Evolutionary conservation across 2,329 filamentous ascomycete genomes (phyloP).

Genomic region (Pseudopyrenochaeta lycopersici): DNA sequence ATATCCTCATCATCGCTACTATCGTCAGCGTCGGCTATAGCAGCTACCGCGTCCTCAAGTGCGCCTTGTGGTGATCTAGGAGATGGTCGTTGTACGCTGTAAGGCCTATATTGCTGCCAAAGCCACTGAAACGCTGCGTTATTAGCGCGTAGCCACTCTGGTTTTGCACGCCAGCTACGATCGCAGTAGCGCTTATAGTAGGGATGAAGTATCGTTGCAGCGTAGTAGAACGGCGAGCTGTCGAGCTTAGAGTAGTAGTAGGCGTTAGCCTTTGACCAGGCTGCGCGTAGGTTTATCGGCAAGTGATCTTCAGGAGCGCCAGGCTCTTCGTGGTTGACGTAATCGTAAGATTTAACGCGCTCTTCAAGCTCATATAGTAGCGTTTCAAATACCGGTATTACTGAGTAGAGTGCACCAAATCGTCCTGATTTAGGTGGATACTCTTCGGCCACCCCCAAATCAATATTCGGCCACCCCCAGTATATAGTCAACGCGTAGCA

Average conservation of each 20-base stretch:
- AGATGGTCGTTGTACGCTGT: neutral
- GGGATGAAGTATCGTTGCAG: no score
- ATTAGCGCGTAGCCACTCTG: neutral
- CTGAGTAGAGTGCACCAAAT: neutral
- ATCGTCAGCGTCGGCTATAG: slow-evolving; percentile 5
- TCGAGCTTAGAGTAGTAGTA: no score
- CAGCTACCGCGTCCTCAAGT: slow-evolving; percentile 1
- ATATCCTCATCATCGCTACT: slow-evolving; percentile 4
- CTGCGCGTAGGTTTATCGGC: no score
- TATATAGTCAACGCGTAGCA: no score
- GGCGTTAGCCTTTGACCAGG: no score
- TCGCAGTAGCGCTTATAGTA: neutral
- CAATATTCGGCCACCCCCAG: no score
- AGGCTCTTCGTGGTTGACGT: no score
- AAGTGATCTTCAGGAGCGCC: no score
- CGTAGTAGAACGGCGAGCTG: no score
- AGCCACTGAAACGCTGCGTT: neutral
- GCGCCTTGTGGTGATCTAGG: slow-evolving; percentile 1
- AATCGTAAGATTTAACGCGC: no score
- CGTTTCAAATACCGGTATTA: slow-evolving; percentile 6
- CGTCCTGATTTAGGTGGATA: neutral
- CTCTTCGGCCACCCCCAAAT: no score
- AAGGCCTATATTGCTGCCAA: slow-evolving; percentile 1
- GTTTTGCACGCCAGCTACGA: slow-evolving; percentile 1
- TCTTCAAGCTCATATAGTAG: no score